Evolutionary conservation across 176 grass and related monocot species (phyloP).

Genomic region (Raddia distichophylla): DNA sequence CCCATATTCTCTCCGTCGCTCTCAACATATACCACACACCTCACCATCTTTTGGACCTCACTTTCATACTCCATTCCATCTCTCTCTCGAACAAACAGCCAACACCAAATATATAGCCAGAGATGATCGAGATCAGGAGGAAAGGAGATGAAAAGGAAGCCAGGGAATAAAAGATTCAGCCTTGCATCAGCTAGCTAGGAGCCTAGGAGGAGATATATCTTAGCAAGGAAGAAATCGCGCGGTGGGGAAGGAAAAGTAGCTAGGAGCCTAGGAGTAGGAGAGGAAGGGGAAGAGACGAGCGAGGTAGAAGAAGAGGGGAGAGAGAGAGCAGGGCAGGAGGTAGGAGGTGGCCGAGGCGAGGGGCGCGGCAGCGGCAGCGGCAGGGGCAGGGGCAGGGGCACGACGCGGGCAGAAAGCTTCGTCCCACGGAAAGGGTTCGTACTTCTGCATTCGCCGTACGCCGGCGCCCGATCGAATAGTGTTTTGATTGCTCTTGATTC

Average conservation of each 20-base stretch:
- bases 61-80: conserved; percentile 38
- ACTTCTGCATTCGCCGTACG: conserved; percentile 15
- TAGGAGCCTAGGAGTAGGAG: conserved; percentile 25
- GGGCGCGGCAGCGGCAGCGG: conserved; percentile 30
- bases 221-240: neutral
- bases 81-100: conserved; percentile 43
- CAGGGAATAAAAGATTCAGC: neutral
- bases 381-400: conserved; percentile 23
- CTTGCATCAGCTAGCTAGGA: neutral
- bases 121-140: neutral
- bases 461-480: conserved; percentile 38
- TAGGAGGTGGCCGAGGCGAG: neutral
- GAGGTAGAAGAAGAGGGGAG: neutral
- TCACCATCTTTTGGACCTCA: conserved; percentile 53
- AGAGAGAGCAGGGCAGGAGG: neutral
- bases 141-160: neutral
- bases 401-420: conserved; percentile 41
- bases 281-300: neutral
- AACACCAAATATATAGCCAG: conserved; percentile 22
- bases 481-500: neutral
- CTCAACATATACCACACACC: conserved; percentile 38
- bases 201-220: no score
- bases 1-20: conserved; percentile 9
- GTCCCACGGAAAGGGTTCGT: conserved; percentile 39
- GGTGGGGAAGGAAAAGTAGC: neutral